A percentile compares a stretch with the other conserved stretches of the same genome.
Evolutionary conservation across 805 yeast species (phyloP).

Genomic region (Kuraishia ogatae): DNA sequence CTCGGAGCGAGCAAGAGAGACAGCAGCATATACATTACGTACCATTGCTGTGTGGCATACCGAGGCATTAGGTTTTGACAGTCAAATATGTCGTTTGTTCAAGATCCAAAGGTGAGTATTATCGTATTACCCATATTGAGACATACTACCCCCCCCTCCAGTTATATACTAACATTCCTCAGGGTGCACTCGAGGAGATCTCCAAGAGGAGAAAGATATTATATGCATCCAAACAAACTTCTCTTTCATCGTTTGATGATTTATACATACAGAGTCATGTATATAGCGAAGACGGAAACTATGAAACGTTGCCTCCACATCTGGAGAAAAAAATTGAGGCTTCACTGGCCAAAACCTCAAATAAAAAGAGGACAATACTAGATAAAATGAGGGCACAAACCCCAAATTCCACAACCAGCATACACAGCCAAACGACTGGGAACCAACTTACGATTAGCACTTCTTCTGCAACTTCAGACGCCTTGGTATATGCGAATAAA

Average conservation of each 20-base stretch:
- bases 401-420: too few relatives aligned
- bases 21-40: too few relatives aligned
- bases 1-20: too few relatives aligned
- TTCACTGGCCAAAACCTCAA: not conserved
- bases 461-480: not conserved
- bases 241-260: not conserved
- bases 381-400: not conserved
- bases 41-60: too few relatives aligned
- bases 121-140: not conserved
- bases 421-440: too few relatives aligned
- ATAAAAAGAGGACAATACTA: not conserved
- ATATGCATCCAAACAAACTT: not conserved
- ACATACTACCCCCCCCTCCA: too few relatives aligned
- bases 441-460: not conserved
- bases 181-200: not conserved
- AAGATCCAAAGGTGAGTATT: not conserved
- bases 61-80: not conserved
- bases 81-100: not conserved
- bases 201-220: conserved; percentile 3
- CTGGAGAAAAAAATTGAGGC: conserved; percentile 2
- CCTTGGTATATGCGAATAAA: too few relatives aligned
- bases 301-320: conserved; percentile 1
- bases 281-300: not conserved
- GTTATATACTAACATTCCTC: not conserved
- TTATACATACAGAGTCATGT: conserved; percentile 2